phyloP scores from a whole-genome alignment of 495 filamentous ascomycete species.

The Neurospora pannonica region DNA sequence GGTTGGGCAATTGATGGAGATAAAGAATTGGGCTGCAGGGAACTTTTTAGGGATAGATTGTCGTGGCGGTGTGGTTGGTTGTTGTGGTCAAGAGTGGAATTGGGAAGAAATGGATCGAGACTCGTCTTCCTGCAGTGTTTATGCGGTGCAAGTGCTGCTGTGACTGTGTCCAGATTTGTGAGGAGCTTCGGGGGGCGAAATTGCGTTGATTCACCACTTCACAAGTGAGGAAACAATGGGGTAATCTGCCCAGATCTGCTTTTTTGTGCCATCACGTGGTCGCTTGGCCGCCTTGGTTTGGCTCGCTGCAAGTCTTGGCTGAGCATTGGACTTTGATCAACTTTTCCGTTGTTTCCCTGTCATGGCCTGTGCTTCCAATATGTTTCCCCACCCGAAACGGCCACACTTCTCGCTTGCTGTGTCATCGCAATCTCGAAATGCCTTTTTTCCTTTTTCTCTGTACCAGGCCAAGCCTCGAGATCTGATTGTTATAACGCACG shows the following conservation, averaged over 20 bases:
- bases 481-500: background rate
- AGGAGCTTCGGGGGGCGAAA: background rate
- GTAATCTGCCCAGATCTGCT: background rate
- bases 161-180: background rate
- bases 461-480: background rate
- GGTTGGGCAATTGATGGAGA: background rate
- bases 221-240: background rate
- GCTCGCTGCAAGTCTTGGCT: background rate
- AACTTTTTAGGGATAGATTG: background rate
- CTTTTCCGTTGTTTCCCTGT: background rate
- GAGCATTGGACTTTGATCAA: background rate
- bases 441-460: background rate
- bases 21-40: background rate
- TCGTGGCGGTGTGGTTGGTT: background rate
- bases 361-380: background rate
- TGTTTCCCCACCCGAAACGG: background rate
- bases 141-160: background rate
- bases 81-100: background rate
- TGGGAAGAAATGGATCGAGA: background rate
- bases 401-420: background rate
- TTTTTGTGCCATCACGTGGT: background rate
- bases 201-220: background rate
- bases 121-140: background rate
- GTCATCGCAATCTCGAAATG: background rate
- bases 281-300: background rate